phyloP scores from a whole-genome alignment of 2,329 filamentous ascomycete genomes.

The Chrysoporthe deuterocubensis region DNA sequence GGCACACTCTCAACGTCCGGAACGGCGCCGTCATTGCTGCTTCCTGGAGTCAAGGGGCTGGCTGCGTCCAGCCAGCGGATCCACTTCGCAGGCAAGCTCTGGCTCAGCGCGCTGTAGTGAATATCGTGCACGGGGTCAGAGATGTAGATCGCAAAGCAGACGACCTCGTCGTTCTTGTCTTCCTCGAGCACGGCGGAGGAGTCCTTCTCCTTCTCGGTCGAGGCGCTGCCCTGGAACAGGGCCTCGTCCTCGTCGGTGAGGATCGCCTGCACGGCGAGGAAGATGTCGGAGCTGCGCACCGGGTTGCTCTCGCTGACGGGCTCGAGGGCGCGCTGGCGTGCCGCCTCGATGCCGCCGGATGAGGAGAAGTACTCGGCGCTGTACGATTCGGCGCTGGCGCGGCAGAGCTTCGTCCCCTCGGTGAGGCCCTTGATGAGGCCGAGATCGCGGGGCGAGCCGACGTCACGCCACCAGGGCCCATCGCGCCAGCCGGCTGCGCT shows the following conservation, averaged over 20 bases:
- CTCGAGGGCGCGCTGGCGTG: conserved; percentile 78
- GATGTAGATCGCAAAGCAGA: conserved; percentile 78
- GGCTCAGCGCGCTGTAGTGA: conserved; percentile 80
- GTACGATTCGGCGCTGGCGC: conserved; percentile 87
- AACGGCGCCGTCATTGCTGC: conserved; percentile 52
- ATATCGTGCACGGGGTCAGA: conserved; percentile 92
- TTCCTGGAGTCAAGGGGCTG: conserved; percentile 56
- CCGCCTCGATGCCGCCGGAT: conserved; percentile 78
- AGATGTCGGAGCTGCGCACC: conserved; percentile 90
- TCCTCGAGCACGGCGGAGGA: conserved; percentile 56
- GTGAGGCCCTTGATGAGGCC: conserved; percentile 78
- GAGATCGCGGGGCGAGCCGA: conserved; percentile 71
- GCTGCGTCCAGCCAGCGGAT: conserved; percentile 87
- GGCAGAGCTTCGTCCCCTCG: conserved; percentile 89
- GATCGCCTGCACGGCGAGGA: conserved; percentile 92
- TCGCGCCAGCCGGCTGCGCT: conserved; percentile 79
- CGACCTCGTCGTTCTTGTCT: conserved; percentile 60
- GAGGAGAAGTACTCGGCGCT: conserved; percentile 81
- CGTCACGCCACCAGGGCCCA: conserved; percentile 93
- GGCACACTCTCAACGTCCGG: conserved; percentile 57
- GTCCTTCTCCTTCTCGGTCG: conserved; percentile 59
- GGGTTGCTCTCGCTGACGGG: conserved; percentile 83
- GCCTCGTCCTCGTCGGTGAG: conserved; percentile 64
- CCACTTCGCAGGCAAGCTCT: conserved; percentile 84
- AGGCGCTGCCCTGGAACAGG: conserved; percentile 67